phyloP scores from a whole-genome alignment of 495 filamentous ascomycete genomes.

The Neurospora sp. region DNA sequence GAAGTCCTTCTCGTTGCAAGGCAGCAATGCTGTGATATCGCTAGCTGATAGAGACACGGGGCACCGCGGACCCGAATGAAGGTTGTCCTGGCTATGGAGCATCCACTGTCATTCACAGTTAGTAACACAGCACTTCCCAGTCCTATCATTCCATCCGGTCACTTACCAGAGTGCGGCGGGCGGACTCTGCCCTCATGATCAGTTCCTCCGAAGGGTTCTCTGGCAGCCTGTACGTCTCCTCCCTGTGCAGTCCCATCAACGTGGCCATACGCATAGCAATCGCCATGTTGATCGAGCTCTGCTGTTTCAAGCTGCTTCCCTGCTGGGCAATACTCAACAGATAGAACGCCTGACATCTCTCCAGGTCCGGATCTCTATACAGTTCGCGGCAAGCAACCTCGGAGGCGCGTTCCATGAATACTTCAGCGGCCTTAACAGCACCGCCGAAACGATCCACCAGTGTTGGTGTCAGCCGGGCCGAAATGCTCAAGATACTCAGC shows the following conservation, averaged over 20 bases:
- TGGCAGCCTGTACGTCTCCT: conserved; percentile 35
- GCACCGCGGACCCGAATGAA: conserved; percentile 37
- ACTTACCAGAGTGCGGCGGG: conserved; percentile 37
- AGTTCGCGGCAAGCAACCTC: conserved; percentile 35
- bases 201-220: conserved; percentile 26
- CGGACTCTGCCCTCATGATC: conserved; percentile 35
- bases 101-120: conserved; percentile 29
- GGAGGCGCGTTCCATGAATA: conserved; percentile 39
- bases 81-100: conserved; percentile 43
- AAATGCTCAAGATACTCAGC: conserved; percentile 37
- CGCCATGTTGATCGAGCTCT: conserved; percentile 43
- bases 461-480: conserved; percentile 36
- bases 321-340: conserved; percentile 43
- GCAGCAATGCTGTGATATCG: conserved; percentile 42
- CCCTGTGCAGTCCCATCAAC: conserved; percentile 39
- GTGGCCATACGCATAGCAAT: conserved; percentile 43
- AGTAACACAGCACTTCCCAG: background rate
- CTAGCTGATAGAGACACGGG: conserved; percentile 35
- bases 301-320: conserved; percentile 36
- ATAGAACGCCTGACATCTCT: conserved; percentile 43
- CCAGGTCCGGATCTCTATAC: conserved; percentile 38
- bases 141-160: background rate
- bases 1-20: conserved; percentile 38
- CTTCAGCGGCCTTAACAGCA: conserved; percentile 33
- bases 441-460: conserved; percentile 34